Evolutionary conservation across 352 stramenopile genomes (phyloP), one percentile per base, ranked within the genome.

Genomic region (Pythium angustatum): DNA sequence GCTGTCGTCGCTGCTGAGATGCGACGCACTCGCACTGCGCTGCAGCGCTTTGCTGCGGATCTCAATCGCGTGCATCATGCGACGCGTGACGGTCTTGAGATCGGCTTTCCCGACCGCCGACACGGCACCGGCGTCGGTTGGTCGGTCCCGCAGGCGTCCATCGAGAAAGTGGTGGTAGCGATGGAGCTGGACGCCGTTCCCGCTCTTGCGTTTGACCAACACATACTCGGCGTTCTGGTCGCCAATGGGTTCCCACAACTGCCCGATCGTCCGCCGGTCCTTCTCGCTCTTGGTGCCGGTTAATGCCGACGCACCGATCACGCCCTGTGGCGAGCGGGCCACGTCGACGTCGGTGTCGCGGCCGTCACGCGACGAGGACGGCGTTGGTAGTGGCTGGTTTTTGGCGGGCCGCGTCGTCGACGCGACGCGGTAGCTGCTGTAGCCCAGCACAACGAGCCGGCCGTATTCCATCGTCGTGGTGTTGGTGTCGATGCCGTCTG

Each of bases 401-500:
- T n/a, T n/a, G n/a, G n/a, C n/a, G n/a, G n/a, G n/a, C n/a, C n/a
- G 40, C 48, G 31, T n/a, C 21, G 33, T 27, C 26, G 76, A 75
- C 45, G 79, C 82, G 31, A 91, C 79, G 57, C 79, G 81, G 74
- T 93, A 93, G 81, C 81, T 90, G 73, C 82, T 93, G 69, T 93
- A 93, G 62, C 85, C 85, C 17, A 93, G 71, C 69, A 93, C 85
- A 6, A 93, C 83, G 43, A 93, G 77, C n/a, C 83, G 81, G 38
- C 85, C 85, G 69, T 93, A 93, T 69, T 92, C 83, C 78, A 91
- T 88, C 2, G 19, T 48, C 5, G 8, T 48, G 43, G 3, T 26
- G n/a, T n/a, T n/a, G n/a, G n/a, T n/a, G n/a, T n/a, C n/a, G n/a
- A n/a, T n/a, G n/a, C n/a, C n/a, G n/a, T n/a, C n/a, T 47, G 12